These are phyloP conservation scores for Candida vaughaniae DNA, from an alignment of 805 yeast species.

Conservation along the genomic window DNA sequence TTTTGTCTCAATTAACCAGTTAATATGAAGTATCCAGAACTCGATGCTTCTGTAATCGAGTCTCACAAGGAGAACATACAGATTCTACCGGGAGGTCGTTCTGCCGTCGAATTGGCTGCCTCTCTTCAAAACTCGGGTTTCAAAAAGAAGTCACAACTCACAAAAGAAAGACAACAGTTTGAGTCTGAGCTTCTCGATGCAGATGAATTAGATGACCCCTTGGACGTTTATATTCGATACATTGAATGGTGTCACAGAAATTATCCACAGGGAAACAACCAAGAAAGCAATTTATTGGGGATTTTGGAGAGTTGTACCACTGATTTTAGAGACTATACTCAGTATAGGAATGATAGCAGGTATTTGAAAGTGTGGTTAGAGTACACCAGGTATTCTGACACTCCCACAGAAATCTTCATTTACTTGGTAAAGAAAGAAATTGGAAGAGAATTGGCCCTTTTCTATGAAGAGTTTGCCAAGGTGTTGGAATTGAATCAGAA, in stretches of 20 bases:
- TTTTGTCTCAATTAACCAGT: no score
- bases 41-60: conserved; percentile 24
- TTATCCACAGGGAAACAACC: conserved; percentile 60
- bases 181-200: conserved; percentile 51
- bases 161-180: conserved; percentile 39
- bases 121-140: conserved; percentile 29
- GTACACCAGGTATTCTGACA: conserved; percentile 65
- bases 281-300: conserved; percentile 63
- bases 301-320: conserved; percentile 72
- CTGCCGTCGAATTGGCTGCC: conserved; percentile 56
- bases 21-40: no score
- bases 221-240: conserved; percentile 73
- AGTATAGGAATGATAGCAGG: conserved; percentile 80
- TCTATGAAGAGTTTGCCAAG: conserved; percentile 77
- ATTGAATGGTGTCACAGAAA: conserved; percentile 67
- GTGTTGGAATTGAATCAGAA: conserved; percentile 53
- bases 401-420: conserved; percentile 68
- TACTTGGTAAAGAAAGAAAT: conserved; percentile 71
- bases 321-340: conserved; percentile 58
- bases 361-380: conserved; percentile 80
- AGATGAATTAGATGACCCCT: conserved; percentile 78
- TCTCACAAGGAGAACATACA: conserved; percentile 73
- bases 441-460: conserved; percentile 64
- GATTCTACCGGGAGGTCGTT: conserved; percentile 66
- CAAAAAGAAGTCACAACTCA: conserved; percentile 23